These are phyloP conservation scores for Boletus sensibilis DNA, from an alignment of 768 basidiomycete genomes.

Conservation along the genomic window DNA sequence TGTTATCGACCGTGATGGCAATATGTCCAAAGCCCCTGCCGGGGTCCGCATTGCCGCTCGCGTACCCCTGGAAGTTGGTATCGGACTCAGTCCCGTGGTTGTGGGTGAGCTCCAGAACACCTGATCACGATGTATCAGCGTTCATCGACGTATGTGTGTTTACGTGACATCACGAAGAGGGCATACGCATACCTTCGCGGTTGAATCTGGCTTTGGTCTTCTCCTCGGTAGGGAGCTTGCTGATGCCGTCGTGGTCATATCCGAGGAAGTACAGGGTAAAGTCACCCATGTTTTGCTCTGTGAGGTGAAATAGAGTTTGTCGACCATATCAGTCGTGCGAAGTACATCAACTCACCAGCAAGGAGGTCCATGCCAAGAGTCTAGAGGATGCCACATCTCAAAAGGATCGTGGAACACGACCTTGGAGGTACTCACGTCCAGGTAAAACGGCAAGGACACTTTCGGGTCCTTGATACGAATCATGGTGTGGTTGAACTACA, in stretches of 20 bases:
- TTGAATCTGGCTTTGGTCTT: conserved; percentile 47
- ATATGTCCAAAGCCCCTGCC: conserved; percentile 84
- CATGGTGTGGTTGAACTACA: conserved; percentile 85
- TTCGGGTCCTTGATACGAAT: conserved; percentile 86
- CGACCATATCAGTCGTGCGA: neutral
- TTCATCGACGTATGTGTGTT: neutral
- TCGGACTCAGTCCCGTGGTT: conserved; percentile 91
- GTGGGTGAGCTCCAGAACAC: conserved; percentile 80
- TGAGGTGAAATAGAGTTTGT: conserved; percentile 1
- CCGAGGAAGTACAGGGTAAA: conserved; percentile 88
- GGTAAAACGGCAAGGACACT: conserved; percentile 77
- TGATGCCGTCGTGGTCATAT: conserved; percentile 59
- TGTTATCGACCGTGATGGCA: conserved; percentile 78
- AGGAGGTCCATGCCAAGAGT: conserved; percentile 77
- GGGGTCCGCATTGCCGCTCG: conserved; percentile 82
- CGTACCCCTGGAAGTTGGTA: conserved; percentile 75
- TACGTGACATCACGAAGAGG: neutral
- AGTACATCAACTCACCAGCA: conserved; percentile 38
- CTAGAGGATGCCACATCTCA: conserved; percentile 27
- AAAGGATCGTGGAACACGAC: neutral
- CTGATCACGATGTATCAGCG: conserved; percentile 34
- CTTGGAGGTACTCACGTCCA: conserved; percentile 45
- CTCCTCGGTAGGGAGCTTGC: conserved; percentile 49
- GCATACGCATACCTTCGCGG: conserved; percentile 59
- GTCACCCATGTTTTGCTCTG: conserved; percentile 54